A percentile compares a stretch with the other conserved stretches of the same genome.
Evolutionary conservation across 2,329 filamentous ascomycete species (phyloP).

Genomic region (Juglanconis oblonga): DNA sequence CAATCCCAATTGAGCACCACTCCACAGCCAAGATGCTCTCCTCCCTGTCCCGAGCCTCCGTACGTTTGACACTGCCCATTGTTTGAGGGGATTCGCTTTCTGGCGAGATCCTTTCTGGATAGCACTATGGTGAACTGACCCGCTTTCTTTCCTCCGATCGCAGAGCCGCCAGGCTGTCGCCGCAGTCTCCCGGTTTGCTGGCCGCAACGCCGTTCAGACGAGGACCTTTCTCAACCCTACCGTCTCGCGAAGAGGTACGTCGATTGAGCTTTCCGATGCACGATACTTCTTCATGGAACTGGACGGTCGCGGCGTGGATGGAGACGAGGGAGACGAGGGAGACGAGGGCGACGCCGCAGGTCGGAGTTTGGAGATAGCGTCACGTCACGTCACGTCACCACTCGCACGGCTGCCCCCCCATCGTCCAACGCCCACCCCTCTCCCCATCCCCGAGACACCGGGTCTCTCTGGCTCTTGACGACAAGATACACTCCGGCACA

Average conservation of each 20-base stretch:
- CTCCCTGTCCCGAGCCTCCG: conserved; percentile 54
- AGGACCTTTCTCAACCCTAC: conserved; percentile 60
- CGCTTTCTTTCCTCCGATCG: conserved; percentile 5
- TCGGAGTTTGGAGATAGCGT: conserved; percentile 5
- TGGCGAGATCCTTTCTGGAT: not conserved
- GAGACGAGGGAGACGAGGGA: not conserved
- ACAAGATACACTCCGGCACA: not conserved
- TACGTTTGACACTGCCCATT: conserved; percentile 35
- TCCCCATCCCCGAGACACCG: not conserved
- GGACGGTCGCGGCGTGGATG: not conserved
- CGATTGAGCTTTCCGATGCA: conserved; percentile 1
- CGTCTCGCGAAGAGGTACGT: conserved; percentile 59
- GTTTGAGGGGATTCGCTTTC: not conserved
- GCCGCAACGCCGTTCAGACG: conserved; percentile 45
- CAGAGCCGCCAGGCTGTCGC: conserved; percentile 50
- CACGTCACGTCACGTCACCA: conserved; percentile 16
- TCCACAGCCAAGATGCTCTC: conserved; percentile 52
- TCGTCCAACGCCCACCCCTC: not conserved
- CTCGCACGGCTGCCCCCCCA: not conserved
- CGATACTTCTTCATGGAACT: not conserved
- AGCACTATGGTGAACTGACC: conserved; percentile 1
- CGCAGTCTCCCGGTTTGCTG: conserved; percentile 48
- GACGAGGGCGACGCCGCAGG: not conserved
- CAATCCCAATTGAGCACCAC: conserved; percentile 44
- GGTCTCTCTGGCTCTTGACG: not conserved